Percentiles rank a stretch among this genome's conserved stretches.
These are phyloP conservation scores for Calophaca sinica DNA, from an alignment of 306 rosid species.

Conservation along the genomic window DNA sequence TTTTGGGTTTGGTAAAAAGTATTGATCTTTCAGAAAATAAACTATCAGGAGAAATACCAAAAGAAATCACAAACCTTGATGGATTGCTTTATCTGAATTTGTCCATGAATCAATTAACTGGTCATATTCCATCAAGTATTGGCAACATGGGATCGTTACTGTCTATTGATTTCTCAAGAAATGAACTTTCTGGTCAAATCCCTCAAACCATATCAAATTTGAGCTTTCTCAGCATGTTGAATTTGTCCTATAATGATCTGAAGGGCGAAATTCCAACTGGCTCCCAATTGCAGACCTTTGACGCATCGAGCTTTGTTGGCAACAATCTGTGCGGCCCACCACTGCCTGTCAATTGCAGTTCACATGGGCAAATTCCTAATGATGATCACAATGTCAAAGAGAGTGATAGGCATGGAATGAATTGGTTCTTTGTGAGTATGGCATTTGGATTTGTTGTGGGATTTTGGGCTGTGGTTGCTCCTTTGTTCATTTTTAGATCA, in stretches of 20 bases:
- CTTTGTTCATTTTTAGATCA: constrained; percentile 12
- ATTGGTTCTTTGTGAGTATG: constrained; percentile 26
- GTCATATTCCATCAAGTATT: constrained; percentile 39
- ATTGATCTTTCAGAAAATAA: constrained; percentile 8
- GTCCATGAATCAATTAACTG: constrained; percentile 40
- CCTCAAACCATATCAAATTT: constrained; percentile 40
- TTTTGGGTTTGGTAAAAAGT: background rate
- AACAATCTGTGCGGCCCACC: constrained; percentile 42
- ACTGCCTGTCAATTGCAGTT: background rate
- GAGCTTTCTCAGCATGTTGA: constrained; percentile 24
- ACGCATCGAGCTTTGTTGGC: background rate
- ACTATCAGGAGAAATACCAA: background rate
- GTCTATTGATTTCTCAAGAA: constrained; percentile 42
- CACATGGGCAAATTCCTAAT: background rate
- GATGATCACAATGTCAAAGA: background rate
- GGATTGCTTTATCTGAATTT: constrained; percentile 38
- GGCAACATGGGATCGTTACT: constrained; percentile 36
- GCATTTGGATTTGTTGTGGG: constrained; percentile 36
- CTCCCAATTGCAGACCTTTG: constrained; percentile 46
- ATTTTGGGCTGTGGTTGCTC: constrained; percentile 38
- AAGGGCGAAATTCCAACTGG: constrained; percentile 45
- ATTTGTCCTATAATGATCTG: constrained; percentile 48
- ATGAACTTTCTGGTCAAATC: constrained; percentile 46
- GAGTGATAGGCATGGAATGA: background rate
- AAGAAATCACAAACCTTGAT: background rate